phyloP scores from a whole-genome alignment of 371 early-diverging fungal genomes.

The Massospora cicadina region DNA sequence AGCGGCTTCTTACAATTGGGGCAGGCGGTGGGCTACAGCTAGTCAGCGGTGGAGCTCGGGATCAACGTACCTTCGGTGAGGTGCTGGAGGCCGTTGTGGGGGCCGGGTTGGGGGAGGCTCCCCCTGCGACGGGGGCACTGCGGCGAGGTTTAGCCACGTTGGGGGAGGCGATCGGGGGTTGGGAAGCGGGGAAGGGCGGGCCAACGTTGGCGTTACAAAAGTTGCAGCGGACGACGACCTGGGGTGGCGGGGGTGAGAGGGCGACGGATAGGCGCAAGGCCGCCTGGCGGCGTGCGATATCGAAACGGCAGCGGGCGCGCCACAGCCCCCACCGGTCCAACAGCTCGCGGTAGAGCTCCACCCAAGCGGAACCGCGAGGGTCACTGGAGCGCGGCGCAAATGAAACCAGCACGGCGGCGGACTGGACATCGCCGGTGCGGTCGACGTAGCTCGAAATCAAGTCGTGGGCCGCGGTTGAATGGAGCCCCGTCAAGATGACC shows the following conservation, averaged over 20 bases:
- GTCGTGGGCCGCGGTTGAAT: conserved; percentile 30
- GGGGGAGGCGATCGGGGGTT: conserved; percentile 23
- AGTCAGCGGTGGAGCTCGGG: background rate
- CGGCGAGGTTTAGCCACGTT: conserved; percentile 4
- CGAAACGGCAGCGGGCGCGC: conserved; percentile 65
- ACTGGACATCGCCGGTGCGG: conserved; percentile 78
- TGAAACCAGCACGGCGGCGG: conserved; percentile 50
- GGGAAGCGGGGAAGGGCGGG: conserved; percentile 33
- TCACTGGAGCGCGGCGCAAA: conserved; percentile 32
- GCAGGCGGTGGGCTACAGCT: conserved; percentile 42
- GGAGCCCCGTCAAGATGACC: conserved; percentile 51
- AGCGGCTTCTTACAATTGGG: conserved; percentile 70
- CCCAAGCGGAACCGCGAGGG: conserved; percentile 37
- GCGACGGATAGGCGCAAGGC: conserved; percentile 19
- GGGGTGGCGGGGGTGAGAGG: conserved; percentile 47
- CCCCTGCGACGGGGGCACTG: conserved; percentile 3
- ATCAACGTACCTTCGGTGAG: background rate
- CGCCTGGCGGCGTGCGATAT: conserved; percentile 57
- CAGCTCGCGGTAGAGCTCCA: conserved; percentile 58
- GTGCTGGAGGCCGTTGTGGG: conserved; percentile 1
- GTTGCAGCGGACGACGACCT: conserved; percentile 76
- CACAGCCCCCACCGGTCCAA: conserved; percentile 81
- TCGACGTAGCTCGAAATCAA: conserved; percentile 64
- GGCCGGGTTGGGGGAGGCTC: conserved; percentile 8
- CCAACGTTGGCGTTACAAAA: conserved; percentile 59